Percentiles rank a stretch among this genome's conserved stretches.
Conservation (phyloP, 371 early-diverging fungal species). For the Rhizopus sp. region DNA sequence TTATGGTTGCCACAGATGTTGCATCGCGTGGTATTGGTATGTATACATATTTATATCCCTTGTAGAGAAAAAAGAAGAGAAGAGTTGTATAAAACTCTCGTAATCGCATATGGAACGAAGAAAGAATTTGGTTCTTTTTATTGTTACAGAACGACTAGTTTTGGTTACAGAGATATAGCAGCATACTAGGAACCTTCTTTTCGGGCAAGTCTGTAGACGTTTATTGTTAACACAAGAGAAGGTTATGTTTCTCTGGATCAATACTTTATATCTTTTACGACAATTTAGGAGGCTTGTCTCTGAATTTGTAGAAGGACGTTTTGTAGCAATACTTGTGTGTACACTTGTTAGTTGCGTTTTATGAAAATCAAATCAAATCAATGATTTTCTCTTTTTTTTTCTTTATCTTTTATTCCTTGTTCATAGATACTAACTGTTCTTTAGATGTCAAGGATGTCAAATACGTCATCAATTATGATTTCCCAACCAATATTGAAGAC, state of each 20-base stretch:
- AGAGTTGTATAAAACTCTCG: background rate
- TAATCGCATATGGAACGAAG: too few relatives aligned
- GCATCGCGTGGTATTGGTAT: constrained; percentile 99
- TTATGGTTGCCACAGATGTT: constrained; percentile 99
- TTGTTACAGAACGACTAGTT: constrained; percentile 6
- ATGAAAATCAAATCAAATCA: background rate
- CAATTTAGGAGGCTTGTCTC: background rate
- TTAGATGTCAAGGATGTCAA: constrained; percentile 93
- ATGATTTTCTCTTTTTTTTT: constrained; percentile 5
- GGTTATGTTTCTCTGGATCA: constrained; percentile 1
- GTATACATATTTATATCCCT: constrained; percentile 9
- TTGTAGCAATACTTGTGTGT: constrained; percentile 2
- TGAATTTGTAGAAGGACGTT: constrained; percentile 6
- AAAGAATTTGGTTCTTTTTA: background rate
- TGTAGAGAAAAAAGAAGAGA: constrained; percentile 5
- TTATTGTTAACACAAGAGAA: background rate
- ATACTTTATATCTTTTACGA: background rate
- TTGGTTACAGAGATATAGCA: background rate
- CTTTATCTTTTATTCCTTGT: constrained; percentile 13
- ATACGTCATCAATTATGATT: constrained; percentile 96
- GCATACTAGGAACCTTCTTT: background rate
- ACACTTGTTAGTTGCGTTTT: background rate
- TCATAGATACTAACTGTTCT: constrained; percentile 5
- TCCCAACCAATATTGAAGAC: constrained; percentile 93
- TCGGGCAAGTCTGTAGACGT: background rate